Base-by-base conservation (phyloP, 176 grass and related monocot genomes). In the Thalia dealbata region DNA sequence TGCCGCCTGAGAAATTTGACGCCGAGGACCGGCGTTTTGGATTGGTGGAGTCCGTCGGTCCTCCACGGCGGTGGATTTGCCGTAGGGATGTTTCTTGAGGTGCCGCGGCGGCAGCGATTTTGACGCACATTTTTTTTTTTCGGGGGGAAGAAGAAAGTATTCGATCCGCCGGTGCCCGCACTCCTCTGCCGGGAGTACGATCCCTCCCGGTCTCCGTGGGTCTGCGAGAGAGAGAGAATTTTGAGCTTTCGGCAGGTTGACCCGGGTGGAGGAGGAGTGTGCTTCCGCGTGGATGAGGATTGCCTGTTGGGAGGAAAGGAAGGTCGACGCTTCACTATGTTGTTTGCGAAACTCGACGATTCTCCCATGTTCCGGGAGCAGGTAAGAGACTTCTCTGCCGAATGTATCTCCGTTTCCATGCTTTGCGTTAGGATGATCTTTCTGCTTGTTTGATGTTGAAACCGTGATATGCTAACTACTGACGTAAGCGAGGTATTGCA, bases 341-440 rank as follows among this genome's bases (percentile, higher is more conserved):
- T 77, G 75, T 99, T 99, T 85, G 67, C 86, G 66, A 85, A 91
- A 81, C 95, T 99, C 74, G 95, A 99, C 73, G 95, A 99, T 81
- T 99, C 95, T 59, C 95, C 95, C 23, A 99, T 99, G 95, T 99
- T 99, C 73, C 78, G 95, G 50, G 91, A 99, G 72, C 95, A 99
- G 95, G 95, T 93, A 71, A 75, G 83, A 27, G 3, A 6, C 14
- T 43, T 81, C 44, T 28, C 30, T 75, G 45, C 32, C 63, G 18
- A 32, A 62, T 77, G 13, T 29, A 5, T 12, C 27, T 41, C 29
- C 38, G 51, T 70, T 70, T 58, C 63, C 32, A 7, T 70, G 59
- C 63, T 58, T 73, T 50, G 23, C n/a, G 14, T 23, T 61, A 30
- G 32, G 32, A 38, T 38, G 12, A 29, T 10, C 46, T 64, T 73